These are phyloP conservation scores for Talaromyces sp. DNA, from an alignment of 2,329 filamentous ascomycete genomes.

Conservation along the genomic window DNA sequence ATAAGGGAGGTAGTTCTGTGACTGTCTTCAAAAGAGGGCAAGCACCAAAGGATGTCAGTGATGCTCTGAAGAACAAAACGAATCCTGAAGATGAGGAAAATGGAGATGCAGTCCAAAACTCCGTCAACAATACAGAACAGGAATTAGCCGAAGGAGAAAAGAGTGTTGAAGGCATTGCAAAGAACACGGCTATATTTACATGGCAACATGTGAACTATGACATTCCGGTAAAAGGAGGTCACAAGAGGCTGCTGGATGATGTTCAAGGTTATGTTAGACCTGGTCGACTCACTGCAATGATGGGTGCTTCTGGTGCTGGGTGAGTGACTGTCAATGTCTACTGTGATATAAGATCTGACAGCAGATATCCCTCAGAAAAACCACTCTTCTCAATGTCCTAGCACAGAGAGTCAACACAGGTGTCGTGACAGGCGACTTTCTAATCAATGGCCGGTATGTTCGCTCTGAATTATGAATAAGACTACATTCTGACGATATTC, in stretches of 20 bases:
- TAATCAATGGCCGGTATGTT: constrained; percentile 42
- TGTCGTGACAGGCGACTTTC: constrained; percentile 39
- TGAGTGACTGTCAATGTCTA: constrained; percentile 17
- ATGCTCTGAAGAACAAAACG: constrained; percentile 49
- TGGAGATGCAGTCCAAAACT: constrained; percentile 25
- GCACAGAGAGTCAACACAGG: constrained; percentile 45
- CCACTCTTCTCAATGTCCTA: constrained; percentile 44
- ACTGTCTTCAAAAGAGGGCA: constrained; percentile 47
- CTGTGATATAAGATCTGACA: neutral
- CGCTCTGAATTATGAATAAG: neutral
- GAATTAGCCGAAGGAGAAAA: constrained; percentile 19
- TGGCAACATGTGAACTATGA: constrained; percentile 81
- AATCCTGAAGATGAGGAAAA: constrained; percentile 50
- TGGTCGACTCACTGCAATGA: constrained; percentile 70
- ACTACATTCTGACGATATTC: constrained; percentile 13
- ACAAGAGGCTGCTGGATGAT: constrained; percentile 51
- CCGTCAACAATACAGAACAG: constrained; percentile 18
- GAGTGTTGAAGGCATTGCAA: constrained; percentile 49
- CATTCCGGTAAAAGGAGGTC: constrained; percentile 44
- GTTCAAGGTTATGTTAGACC: constrained; percentile 70
- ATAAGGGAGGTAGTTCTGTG: constrained; percentile 73
- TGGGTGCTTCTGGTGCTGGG: constrained; percentile 66
- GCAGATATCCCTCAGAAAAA: constrained; percentile 41
- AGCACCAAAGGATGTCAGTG: constrained; percentile 54
- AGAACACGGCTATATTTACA: constrained; percentile 68